Conservation (phyloP, 2,329 filamentous ascomycete genomes). For the Sarocladium kiliense region DNA sequence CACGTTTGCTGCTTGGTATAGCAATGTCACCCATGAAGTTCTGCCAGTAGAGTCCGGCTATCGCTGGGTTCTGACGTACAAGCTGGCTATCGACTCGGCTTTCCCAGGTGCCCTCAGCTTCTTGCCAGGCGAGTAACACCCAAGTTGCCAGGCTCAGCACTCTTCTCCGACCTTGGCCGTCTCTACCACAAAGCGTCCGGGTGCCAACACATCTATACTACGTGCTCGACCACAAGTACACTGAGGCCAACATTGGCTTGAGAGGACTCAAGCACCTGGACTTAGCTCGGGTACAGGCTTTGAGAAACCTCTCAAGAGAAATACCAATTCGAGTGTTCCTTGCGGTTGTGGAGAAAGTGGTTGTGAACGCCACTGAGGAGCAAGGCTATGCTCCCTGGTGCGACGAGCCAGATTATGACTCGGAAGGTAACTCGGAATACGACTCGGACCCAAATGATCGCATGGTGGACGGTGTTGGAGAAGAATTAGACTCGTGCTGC, state of each 20-base stretch:
- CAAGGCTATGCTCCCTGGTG: too few species aligned
- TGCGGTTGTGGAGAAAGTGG: too few species aligned
- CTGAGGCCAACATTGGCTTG: slow-evolving; percentile 24
- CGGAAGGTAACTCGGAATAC: too few species aligned
- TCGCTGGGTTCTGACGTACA: slow-evolving; percentile 48
- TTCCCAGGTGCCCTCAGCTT: not conserved
- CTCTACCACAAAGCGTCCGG: too few species aligned
- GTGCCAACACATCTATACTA: slow-evolving; percentile 18
- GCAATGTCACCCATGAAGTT: slow-evolving; percentile 48
- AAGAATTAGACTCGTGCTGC: slow-evolving; percentile 8
- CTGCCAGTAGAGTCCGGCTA: slow-evolving; percentile 40
- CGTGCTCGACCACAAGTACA: slow-evolving; percentile 29
- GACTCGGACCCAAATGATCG: not conserved
- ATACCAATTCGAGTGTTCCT: slow-evolving; percentile 9
- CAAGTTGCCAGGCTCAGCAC: too few species aligned
- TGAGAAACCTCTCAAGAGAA: slow-evolving; percentile 19
- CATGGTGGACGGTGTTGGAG: slow-evolving; percentile 14
- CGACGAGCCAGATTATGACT: too few species aligned
- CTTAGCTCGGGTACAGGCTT: slow-evolving; percentile 17
- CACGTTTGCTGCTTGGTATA: slow-evolving; percentile 36
- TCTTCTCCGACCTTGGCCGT: too few species aligned
- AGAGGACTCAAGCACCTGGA: slow-evolving; percentile 22
- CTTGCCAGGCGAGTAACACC: too few species aligned
- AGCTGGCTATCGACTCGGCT: slow-evolving; percentile 29
- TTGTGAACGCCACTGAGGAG: too few species aligned